Evolutionary conservation across 2,329 filamentous ascomycete species (phyloP).

Genomic region (Aspergillus sp.): DNA sequence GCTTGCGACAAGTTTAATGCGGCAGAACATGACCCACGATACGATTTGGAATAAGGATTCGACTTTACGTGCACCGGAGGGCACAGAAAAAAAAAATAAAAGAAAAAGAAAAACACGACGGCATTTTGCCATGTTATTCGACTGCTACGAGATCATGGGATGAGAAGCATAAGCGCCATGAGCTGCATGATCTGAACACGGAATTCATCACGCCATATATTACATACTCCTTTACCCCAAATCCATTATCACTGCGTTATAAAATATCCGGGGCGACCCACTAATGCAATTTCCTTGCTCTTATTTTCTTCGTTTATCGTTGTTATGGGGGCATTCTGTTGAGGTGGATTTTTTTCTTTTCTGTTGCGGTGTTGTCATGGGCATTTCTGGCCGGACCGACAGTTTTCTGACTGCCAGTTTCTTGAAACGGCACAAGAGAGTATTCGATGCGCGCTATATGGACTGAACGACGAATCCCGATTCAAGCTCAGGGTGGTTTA

Average conservation of each 20-base stretch:
- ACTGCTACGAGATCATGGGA: constrained; percentile 23
- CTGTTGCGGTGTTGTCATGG: not conserved
- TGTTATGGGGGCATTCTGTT: not conserved
- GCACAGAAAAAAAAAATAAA: not conserved
- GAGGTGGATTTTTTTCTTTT: constrained; percentile 1
- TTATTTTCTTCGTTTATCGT: constrained; percentile 5
- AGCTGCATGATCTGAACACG: constrained; percentile 24
- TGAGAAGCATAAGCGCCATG: constrained; percentile 26
- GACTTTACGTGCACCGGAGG: no score
- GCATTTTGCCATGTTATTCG: constrained; percentile 8
- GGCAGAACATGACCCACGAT: no score
- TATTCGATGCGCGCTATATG: not conserved
- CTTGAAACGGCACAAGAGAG: not conserved
- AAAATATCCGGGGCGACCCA: constrained; percentile 31
- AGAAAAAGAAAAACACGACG: not conserved
- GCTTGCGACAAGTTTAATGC: no score
- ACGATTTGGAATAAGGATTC: no score
- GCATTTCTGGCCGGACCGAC: not conserved
- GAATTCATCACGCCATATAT: constrained; percentile 9
- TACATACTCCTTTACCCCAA: constrained; percentile 8
- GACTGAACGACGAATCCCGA: not conserved
- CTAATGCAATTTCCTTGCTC: constrained; percentile 20
- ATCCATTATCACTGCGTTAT: constrained; percentile 18
- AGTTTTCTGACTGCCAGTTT: not conserved
- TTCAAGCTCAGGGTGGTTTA: not conserved